phyloP scores from a whole-genome alignment of 2,329 filamentous ascomycete species.

The Cladophialophora bantiana region DNA sequence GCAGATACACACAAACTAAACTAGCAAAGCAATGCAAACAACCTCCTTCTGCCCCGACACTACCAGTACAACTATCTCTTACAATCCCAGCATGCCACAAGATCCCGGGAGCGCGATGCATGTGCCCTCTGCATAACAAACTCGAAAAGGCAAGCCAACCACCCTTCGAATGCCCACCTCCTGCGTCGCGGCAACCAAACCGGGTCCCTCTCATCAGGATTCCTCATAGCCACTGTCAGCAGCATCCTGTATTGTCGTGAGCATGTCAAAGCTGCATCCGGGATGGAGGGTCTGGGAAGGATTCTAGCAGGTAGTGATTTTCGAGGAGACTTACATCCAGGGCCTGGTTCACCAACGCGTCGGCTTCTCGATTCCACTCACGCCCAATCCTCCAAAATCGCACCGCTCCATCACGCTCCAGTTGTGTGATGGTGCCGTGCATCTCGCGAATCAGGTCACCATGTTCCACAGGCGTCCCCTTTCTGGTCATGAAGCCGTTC shows the following conservation, averaged over 20 bases:
- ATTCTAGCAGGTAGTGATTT: background rate
- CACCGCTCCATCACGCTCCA: constrained; percentile 51
- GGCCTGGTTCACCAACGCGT: constrained; percentile 49
- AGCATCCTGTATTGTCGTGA: background rate
- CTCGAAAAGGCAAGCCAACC: background rate
- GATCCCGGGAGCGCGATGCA: background rate
- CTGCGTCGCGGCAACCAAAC: background rate
- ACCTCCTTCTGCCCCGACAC: background rate
- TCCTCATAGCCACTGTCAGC: background rate
- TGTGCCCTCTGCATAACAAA: background rate
- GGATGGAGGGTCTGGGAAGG: background rate
- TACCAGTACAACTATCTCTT: background rate
- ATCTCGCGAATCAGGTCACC: constrained; percentile 61
- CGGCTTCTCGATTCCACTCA: constrained; percentile 53
- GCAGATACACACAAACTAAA: background rate
- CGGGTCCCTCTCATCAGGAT: background rate
- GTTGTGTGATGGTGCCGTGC: constrained; percentile 46
- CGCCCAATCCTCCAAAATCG: constrained; percentile 59
- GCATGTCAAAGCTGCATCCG: background rate
- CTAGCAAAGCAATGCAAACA: background rate
- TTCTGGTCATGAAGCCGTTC: constrained; percentile 54
- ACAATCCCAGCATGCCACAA: background rate
- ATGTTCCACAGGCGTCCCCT: constrained; percentile 54
- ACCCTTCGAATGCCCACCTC: background rate
- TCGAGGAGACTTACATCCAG: constrained; percentile 22